Conservation (phyloP, 1,284 basidiomycete genomes). For the Mycena sp. region DNA sequence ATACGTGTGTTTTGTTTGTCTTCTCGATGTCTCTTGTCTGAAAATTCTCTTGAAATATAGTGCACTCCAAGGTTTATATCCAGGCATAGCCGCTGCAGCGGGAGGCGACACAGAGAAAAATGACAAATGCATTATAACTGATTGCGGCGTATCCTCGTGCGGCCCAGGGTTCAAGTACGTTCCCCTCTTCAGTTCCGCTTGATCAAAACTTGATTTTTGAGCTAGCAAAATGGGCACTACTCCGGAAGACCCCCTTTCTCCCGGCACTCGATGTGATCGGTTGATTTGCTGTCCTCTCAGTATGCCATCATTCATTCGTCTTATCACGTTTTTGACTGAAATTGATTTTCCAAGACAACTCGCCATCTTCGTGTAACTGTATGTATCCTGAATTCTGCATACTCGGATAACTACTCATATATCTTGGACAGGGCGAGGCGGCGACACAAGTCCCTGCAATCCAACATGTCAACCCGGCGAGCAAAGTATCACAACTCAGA, state of each 20-base stretch:
- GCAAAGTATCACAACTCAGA: background rate
- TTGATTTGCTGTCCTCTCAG: constrained; percentile 12
- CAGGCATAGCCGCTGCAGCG: background rate
- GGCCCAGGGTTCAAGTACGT: constrained; percentile 10
- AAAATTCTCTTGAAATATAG: background rate
- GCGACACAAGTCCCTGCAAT: constrained; percentile 7
- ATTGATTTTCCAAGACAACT: constrained; percentile 2
- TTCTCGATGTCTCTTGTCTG: background rate
- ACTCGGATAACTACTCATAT: background rate
- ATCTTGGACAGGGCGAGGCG: background rate
- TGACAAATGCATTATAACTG: constrained; percentile 16
- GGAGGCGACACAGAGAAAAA: constrained; percentile 7
- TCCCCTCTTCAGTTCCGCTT: background rate
- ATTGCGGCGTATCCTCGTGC: constrained; percentile 2
- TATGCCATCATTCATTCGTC: background rate
- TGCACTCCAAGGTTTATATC: constrained; percentile 11
- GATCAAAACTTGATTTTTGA: background rate
- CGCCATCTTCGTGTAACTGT: constrained; percentile 15
- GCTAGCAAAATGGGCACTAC: constrained; percentile 8
- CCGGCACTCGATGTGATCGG: constrained; percentile 2
- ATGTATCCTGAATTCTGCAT: background rate
- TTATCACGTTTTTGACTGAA: background rate
- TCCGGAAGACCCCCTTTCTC: constrained; percentile 5
- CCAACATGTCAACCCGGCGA: constrained; percentile 7
- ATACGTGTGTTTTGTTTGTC: background rate